Evolutionary conservation across 177 flowering plant species (phyloP).

Genomic region (Vitis hybrid): DNA sequence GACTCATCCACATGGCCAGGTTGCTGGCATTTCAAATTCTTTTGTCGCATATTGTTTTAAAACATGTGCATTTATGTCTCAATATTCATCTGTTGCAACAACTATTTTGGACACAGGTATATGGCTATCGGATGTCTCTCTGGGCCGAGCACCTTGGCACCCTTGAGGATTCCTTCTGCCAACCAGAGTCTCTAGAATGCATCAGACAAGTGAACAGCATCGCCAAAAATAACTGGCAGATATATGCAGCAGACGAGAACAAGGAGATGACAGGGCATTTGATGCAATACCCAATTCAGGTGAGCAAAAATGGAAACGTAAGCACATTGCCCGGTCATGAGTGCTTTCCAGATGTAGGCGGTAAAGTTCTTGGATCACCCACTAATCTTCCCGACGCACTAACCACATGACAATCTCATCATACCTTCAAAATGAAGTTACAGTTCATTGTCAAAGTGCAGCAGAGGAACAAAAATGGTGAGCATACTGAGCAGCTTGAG

Average conservation of each 20-base stretch:
- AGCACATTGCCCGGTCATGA: not conserved
- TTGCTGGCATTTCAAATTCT: slow-evolving; percentile 8
- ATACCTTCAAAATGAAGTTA: too few relatives aligned
- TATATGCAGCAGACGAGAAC: slow-evolving; percentile 34
- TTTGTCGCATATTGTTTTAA: not conserved
- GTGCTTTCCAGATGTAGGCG: too few relatives aligned
- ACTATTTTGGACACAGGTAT: slow-evolving; percentile 23
- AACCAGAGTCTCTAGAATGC: slow-evolving; percentile 50
- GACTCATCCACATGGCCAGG: slow-evolving; percentile 76
- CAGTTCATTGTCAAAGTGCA: too few relatives aligned
- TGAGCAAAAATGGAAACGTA: not conserved
- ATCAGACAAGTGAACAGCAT: slow-evolving; percentile 46
- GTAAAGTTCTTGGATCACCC: too few relatives aligned
- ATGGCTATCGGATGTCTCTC: slow-evolving; percentile 70
- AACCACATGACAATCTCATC: too few relatives aligned
- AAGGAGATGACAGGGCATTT: slow-evolving; percentile 59
- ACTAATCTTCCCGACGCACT: too few relatives aligned
- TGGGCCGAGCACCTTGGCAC: slow-evolving; percentile 71
- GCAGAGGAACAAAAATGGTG: too few relatives aligned
- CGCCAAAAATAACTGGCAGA: slow-evolving; percentile 50
- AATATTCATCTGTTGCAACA: not conserved
- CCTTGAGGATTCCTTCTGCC: slow-evolving; percentile 42
- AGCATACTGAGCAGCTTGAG: too few relatives aligned
- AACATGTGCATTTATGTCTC: not conserved
- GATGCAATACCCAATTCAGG: slow-evolving; percentile 54